Base-by-base conservation (phyloP, 345 rosid genomes). In the Rhodomyrtus tomentosa region DNA sequence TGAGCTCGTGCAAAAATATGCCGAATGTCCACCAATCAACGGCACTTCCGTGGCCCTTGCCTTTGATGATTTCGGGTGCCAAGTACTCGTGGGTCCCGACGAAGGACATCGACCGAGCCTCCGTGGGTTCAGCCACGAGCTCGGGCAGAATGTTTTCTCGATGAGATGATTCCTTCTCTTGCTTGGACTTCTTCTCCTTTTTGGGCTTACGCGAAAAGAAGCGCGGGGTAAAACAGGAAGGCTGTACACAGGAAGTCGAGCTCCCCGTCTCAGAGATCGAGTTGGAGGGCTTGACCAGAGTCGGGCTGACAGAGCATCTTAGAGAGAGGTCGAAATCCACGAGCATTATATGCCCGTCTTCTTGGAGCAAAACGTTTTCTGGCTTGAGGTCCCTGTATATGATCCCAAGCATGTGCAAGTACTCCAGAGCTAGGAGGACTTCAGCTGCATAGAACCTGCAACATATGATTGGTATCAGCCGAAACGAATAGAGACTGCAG, bases 1-100 rank as follows among this genome's bases (percentile, higher is more conserved):
- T 76, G 84, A 95, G 98, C 90, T 95, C 98, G 32, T 94, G 93
- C 0, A 95, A 92, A 85, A 95, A 94, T 22, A 94, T 91, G 88
- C 98, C 98, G 40, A 93, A 93, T 1, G 96, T 94, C 98, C 98
- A 95, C 98, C 98, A 95, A 84, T 95, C 98, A 5, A 94, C 98
- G 5, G 98, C 98, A 82, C 96, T 93, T 48, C 96, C 98, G 3
- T 94, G 98, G 42, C 98, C 98, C 89, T 95, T 96, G 68, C 98
- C 95, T 85, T 92, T 94, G 85, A 95, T 92, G 81, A 94, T 92
- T 86, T 95, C 98, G 25, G 98, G 98, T 14, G 98, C 98, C 84
- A 95, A 86, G 90, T 95, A 95, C 88, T 95, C 98, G 40, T 95
- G 98, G 73, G 96, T 94, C 9, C 98, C 98, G 2, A 95, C 98